Evolutionary conservation across 2,329 filamentous ascomycete species (phyloP), one percentile per base, ranked within the genome.

Genomic region (Phoma herbarum): DNA sequence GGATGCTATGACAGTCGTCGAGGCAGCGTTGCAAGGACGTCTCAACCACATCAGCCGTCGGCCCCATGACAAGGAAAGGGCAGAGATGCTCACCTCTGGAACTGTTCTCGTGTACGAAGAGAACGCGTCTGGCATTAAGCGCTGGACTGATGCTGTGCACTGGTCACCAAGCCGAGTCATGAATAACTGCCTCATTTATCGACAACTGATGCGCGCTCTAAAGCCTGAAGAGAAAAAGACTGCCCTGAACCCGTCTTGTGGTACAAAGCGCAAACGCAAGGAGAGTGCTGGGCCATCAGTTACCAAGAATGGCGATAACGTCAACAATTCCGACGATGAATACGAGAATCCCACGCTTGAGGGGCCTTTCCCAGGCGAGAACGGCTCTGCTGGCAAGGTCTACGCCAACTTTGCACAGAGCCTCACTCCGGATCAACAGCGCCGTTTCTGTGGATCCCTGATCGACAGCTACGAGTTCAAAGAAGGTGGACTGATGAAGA

Each of bases 381-480:
- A 52, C 11, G 73, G 74, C 7, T 57, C 73, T 1, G 57, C 61
- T 50, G 72, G 68, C 42, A 76, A 75, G 57, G 71, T 74, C 3
- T 75, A 76, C 41, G 73, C 72, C 20, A 76, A 75, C 61, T 77
- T 75, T 33, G 74, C 70, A 11, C 76, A 75, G 35, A 79, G 77
- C 43, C 66, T 75, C 1, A 80, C 78, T 1, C 70, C 73, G 43
- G 80, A 83, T 59, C 77, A 80, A 78, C 80, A 89, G 68, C 82
- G 87, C 31, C 83, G 85, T 25, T 79, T 93, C 52, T 88, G 95
- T 43, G 93, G 93, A 6, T 96, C 92, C 0, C 82, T 97, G 12
- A 86, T 94, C n/a, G 93, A 96, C 77, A 93, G 90, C 0, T 97
- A 97, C 69, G 87, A 88, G 29, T 97, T 97, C 83, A 95, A 95